These are phyloP conservation scores for Podila epicladia DNA, from an alignment of 192 early-diverging fungal genomes.

Conservation along the genomic window DNA sequence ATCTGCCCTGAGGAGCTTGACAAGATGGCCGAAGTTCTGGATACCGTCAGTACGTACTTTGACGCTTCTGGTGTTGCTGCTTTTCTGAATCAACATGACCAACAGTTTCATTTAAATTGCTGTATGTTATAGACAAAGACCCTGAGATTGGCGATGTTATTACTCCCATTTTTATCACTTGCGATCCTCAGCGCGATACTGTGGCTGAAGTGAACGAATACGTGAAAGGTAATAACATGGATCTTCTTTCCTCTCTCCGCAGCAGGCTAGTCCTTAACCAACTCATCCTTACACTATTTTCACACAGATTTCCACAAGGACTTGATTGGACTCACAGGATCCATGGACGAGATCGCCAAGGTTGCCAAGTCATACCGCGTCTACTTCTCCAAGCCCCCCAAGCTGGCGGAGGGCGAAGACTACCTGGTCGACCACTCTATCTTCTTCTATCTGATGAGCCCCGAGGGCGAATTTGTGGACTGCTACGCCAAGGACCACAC, in stretches of 20 bases:
- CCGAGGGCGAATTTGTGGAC: slow-evolving; percentile 89
- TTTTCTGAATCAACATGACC: slow-evolving; percentile 1
- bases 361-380: slow-evolving; percentile 94
- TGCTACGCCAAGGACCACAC: slow-evolving; percentile 89
- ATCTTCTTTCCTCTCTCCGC: neutral
- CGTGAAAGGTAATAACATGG: slow-evolving; percentile 52
- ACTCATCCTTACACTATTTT: neutral
- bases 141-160: slow-evolving; percentile 62
- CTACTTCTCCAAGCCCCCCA: slow-evolving; percentile 92
- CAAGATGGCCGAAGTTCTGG: slow-evolving; percentile 92
- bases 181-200: slow-evolving; percentile 96
- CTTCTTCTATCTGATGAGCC: slow-evolving; percentile 97
- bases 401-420: slow-evolving; percentile 81
- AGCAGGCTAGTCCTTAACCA: neutral
- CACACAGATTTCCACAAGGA: slow-evolving; percentile 90
- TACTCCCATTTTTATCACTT: slow-evolving; percentile 94
- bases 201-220: slow-evolving; percentile 82
- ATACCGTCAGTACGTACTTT: slow-evolving; percentile 70
- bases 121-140: slow-evolving; percentile 52
- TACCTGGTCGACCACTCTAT: slow-evolving; percentile 99
- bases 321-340: slow-evolving; percentile 92
- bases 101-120: neutral
- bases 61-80: neutral
- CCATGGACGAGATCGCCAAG: slow-evolving; percentile 81
- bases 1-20: slow-evolving; percentile 99